Evolutionary conservation across 2,329 filamentous ascomycete species (phyloP).

Genomic region (Blastomyces gilchristii): DNA sequence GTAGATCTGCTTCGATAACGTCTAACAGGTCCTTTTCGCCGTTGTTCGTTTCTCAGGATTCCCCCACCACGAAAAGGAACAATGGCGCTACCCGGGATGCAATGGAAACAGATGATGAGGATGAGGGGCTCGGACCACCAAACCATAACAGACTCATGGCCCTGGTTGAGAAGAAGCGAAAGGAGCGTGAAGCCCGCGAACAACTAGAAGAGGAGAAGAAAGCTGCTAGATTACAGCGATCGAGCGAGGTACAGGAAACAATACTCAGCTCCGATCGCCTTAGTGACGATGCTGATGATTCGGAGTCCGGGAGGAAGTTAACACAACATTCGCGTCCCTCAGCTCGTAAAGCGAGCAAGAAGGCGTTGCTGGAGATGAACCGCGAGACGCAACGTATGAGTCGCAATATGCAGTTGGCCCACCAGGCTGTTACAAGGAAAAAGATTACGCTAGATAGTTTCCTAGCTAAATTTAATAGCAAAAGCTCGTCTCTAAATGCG

Average conservation of each 20-base stretch:
- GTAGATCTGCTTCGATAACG: background rate
- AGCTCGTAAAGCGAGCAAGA: slow-evolving; percentile 77
- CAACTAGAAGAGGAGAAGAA: slow-evolving; percentile 40
- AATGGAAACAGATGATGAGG: slow-evolving; percentile 12
- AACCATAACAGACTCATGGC: slow-evolving; percentile 56
- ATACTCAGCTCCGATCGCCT: slow-evolving; percentile 27
- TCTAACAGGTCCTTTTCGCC: slow-evolving; percentile 2
- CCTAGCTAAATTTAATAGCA: slow-evolving; percentile 74
- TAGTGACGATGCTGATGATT: slow-evolving; percentile 30
- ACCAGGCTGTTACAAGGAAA: slow-evolving; percentile 83
- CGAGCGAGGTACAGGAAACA: slow-evolving; percentile 16
- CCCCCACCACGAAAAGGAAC: background rate
- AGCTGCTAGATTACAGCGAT: slow-evolving; percentile 22
- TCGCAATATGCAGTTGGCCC: slow-evolving; percentile 80
- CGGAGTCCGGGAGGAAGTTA: slow-evolving; percentile 54
- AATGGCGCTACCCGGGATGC: background rate
- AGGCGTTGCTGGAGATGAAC: slow-evolving; percentile 88
- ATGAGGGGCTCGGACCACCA: slow-evolving; percentile 22
- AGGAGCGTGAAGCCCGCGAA: slow-evolving; percentile 59
- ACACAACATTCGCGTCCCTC: slow-evolving; percentile 60
- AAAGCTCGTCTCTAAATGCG: slow-evolving; percentile 31
- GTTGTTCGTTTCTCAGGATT: slow-evolving; percentile 3
- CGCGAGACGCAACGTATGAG: slow-evolving; percentile 86
- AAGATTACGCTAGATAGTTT: slow-evolving; percentile 76
- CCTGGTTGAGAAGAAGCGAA: slow-evolving; percentile 61